phyloP scores from a whole-genome alignment of 441 rosid genomes.

The Eutrema salsugineum region DNA sequence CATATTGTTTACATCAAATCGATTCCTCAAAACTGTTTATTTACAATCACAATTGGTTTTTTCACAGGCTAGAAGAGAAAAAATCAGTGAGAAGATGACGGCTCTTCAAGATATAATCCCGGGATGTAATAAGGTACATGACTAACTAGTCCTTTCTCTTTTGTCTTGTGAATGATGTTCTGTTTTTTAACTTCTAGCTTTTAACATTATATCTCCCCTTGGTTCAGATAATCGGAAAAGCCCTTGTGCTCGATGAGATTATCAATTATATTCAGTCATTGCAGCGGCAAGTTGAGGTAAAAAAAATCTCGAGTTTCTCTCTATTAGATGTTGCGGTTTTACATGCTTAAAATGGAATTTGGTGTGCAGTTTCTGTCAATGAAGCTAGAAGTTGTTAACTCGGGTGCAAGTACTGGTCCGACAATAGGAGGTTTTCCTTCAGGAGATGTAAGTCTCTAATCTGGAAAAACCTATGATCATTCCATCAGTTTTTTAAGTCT shows the following conservation, averaged over 20 bases:
- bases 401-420: slow-evolving; percentile 42
- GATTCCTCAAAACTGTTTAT: not conserved
- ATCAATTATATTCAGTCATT: slow-evolving; percentile 72
- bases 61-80: slow-evolving; percentile 73
- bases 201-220: not conserved
- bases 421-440: slow-evolving; percentile 46
- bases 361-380: slow-evolving; percentile 59
- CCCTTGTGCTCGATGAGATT: slow-evolving; percentile 73
- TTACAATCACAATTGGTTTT: not conserved
- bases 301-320: not conserved
- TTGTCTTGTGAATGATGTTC: not conserved
- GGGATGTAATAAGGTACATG: slow-evolving; percentile 63
- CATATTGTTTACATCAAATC: not conserved
- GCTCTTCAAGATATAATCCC: slow-evolving; percentile 77
- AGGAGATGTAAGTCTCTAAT: slow-evolving; percentile 45
- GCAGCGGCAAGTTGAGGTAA: slow-evolving; percentile 72
- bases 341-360: not conserved
- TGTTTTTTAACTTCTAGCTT: not conserved
- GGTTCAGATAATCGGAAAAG: slow-evolving; percentile 67
- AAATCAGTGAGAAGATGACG: slow-evolving; percentile 71
- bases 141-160: not conserved
- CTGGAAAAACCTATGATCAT: not conserved
- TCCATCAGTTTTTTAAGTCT: not conserved
- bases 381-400: slow-evolving; percentile 70
- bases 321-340: not conserved